These are phyloP conservation scores for Camelina neglecta DNA, from an alignment of 345 rosid genomes.

Conservation along the genomic window DNA sequence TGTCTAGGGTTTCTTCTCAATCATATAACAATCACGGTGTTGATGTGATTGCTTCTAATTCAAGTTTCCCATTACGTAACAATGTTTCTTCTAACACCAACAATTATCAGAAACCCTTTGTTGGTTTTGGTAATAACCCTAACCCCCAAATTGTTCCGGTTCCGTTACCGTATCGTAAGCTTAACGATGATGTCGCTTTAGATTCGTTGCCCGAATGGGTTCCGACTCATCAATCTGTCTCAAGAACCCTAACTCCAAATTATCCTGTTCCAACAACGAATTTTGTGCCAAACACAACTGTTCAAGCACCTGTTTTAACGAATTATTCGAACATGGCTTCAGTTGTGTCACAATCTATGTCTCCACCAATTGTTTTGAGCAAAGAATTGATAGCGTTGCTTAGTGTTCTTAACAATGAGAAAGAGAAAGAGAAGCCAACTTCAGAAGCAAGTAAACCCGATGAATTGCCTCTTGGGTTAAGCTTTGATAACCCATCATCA, in stretches of 20 bases:
- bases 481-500: slow-evolving; percentile 29
- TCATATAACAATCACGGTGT: slow-evolving; percentile 32
- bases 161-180: slow-evolving; percentile 38
- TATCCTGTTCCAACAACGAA: neutral
- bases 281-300: neutral
- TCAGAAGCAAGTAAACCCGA: neutral
- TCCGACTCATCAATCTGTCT: slow-evolving; percentile 12
- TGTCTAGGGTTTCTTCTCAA: slow-evolving; percentile 44
- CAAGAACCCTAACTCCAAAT: neutral
- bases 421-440: slow-evolving; percentile 10
- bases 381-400: slow-evolving; percentile 28
- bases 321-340: slow-evolving; percentile 1
- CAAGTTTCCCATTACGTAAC: slow-evolving; percentile 28
- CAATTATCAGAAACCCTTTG: slow-evolving; percentile 9
- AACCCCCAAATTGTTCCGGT: slow-evolving; percentile 36
- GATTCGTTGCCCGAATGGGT: slow-evolving; percentile 43
- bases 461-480: neutral
- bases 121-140: slow-evolving; percentile 18
- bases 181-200: slow-evolving; percentile 5
- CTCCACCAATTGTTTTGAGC: slow-evolving; percentile 19
- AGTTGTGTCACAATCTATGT: neutral
- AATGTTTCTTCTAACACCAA: slow-evolving; percentile 23
- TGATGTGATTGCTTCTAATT: slow-evolving; percentile 33
- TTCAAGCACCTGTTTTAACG: neutral
- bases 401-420: neutral